Conservation (phyloP, 768 basidiomycete genomes). For the Boletus rex-veris region DNA sequence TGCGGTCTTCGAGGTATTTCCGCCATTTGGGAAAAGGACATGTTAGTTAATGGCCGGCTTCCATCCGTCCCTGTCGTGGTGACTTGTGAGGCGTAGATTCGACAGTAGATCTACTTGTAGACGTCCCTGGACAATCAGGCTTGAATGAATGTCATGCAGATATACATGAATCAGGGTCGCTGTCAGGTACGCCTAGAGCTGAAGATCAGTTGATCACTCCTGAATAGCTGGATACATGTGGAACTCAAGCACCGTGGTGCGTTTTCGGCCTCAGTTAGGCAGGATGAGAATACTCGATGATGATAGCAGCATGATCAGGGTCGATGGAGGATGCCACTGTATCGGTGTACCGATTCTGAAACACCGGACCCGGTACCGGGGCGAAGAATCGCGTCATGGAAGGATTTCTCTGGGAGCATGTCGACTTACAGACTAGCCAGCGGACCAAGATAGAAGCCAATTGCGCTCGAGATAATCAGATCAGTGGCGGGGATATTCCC, state of each 20-base stretch:
- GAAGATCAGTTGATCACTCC: conserved; percentile 17
- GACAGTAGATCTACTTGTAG: conserved; percentile 15
- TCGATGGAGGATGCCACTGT: conserved; percentile 3
- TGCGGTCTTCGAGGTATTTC: conserved; percentile 17
- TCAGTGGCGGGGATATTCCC: conserved; percentile 7
- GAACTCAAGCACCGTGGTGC: not conserved
- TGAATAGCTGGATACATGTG: not conserved
- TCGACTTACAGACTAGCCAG: conserved; percentile 1
- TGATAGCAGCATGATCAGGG: not conserved
- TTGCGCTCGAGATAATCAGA: conserved; percentile 6
- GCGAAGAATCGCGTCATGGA: conserved; percentile 14
- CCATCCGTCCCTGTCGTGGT: conserved; percentile 26
- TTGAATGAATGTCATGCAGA: conserved; percentile 20
- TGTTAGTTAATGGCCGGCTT: conserved; percentile 11
- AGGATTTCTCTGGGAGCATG: conserved; percentile 4
- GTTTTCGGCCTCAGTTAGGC: not conserved
- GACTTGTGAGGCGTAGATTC: conserved; percentile 15
- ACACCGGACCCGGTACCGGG: conserved; percentile 17
- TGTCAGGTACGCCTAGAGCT: conserved; percentile 14
- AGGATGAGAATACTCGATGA: not conserved
- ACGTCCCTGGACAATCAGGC: conserved; percentile 20
- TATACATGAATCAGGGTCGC: conserved; percentile 27
- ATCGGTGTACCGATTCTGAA: conserved; percentile 3
- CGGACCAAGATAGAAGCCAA: conserved; percentile 14
- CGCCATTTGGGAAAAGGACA: conserved; percentile 13